A percentile compares a stretch with the other conserved stretches of the same genome.
phyloP scores from a whole-genome alignment of 1,139 yeast species.

The Pichia norvegensis region DNA sequence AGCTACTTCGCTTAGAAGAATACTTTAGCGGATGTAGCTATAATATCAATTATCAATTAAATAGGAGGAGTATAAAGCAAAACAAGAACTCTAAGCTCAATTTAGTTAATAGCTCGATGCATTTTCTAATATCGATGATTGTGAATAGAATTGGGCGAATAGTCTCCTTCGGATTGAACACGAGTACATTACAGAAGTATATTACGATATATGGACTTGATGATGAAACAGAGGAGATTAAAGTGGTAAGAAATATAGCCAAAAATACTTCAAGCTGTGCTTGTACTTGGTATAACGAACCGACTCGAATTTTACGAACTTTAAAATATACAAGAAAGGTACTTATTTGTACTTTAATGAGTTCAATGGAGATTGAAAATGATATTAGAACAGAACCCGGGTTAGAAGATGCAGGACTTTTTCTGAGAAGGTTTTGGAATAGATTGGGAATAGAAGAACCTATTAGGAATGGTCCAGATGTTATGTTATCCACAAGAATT shows the following conservation, averaged over 20 bases:
- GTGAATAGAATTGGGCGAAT: conserved; percentile 6
- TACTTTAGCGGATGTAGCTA: background rate
- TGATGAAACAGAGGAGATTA: conserved; percentile 7
- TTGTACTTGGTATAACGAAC: conserved; percentile 11
- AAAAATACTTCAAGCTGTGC: conserved; percentile 7
- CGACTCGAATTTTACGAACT: conserved; percentile 5
- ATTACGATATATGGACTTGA: conserved; percentile 11
- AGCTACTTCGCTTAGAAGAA: conserved; percentile 3
- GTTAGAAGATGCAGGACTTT: background rate
- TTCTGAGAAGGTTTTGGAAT: conserved; percentile 9
- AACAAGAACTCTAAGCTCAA: background rate
- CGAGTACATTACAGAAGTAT: conserved; percentile 8
- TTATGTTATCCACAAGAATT: conserved; percentile 15
- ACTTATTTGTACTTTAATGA: conserved; percentile 9
- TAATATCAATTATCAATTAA: background rate
- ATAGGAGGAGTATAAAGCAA: background rate
- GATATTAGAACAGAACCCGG: background rate
- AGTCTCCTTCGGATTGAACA: conserved; percentile 1
- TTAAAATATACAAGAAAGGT: conserved; percentile 7
- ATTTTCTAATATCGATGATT: conserved; percentile 6
- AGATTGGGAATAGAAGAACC: conserved; percentile 7
- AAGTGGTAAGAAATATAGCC: conserved; percentile 7
- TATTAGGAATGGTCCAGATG: conserved; percentile 1
- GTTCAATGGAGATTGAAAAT: conserved; percentile 5
- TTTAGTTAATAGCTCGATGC: conserved; percentile 8